Percentiles rank a stretch among this genome's conserved stretches.
phyloP scores from a whole-genome alignment of 2,329 filamentous ascomycete genomes.

The Akanthomyces lecanii region DNA sequence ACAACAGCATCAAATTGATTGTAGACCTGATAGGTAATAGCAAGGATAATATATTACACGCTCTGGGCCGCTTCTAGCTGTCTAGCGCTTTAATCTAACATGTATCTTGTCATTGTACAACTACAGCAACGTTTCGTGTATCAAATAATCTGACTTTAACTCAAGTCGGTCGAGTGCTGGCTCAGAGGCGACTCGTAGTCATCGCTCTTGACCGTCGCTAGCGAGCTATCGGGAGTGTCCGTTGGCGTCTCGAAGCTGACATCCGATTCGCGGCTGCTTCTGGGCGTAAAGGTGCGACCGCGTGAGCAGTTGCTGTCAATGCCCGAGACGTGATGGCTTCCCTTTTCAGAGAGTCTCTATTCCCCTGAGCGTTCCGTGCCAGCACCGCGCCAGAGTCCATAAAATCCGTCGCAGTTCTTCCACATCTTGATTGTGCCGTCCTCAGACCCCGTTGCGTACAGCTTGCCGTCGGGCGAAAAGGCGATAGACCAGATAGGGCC shows the following conservation, averaged over 20 bases:
- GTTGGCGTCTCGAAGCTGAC: slow-evolving; percentile 12
- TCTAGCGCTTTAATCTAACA: slow-evolving; percentile 17
- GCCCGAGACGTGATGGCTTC: neutral
- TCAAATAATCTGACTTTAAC: neutral
- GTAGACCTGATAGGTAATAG: neutral
- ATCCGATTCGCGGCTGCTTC: slow-evolving; percentile 15
- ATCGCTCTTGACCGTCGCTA: slow-evolving; percentile 14
- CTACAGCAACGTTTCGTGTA: neutral
- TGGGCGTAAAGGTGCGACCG: slow-evolving; percentile 13
- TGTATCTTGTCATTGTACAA: slow-evolving; percentile 15
- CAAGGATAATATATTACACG: slow-evolving; percentile 16
- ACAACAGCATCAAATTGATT: too few species aligned
- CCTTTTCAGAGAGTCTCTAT: slow-evolving; percentile 28
- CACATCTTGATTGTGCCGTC: slow-evolving; percentile 96
- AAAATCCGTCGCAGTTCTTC: slow-evolving; percentile 65
- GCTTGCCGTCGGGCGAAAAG: slow-evolving; percentile 90
- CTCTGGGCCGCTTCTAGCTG: slow-evolving; percentile 14
- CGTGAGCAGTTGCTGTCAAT: neutral
- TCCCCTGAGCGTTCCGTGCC: slow-evolving; percentile 36
- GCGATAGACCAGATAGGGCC: slow-evolving; percentile 95
- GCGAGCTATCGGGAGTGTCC: slow-evolving; percentile 14
- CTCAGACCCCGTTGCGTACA: slow-evolving; percentile 95
- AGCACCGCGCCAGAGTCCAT: slow-evolving; percentile 58
- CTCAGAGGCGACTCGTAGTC: slow-evolving; percentile 13
- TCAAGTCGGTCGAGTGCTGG: slow-evolving; percentile 3